These are phyloP conservation scores for Peronospora belbahrii DNA, from an alignment of 352 stramenopile genomes.

Conservation along the genomic window DNA sequence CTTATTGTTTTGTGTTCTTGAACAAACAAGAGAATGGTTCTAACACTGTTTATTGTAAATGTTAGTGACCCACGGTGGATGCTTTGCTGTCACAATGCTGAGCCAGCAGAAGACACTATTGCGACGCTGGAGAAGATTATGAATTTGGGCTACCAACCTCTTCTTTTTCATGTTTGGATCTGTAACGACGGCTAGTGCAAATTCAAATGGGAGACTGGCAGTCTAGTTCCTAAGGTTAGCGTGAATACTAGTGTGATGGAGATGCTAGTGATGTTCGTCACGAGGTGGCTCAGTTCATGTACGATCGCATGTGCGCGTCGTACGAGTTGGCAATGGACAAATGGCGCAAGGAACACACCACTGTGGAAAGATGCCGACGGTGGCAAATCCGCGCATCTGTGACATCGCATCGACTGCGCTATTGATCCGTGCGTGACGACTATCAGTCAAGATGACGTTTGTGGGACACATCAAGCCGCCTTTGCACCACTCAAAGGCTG, in stretches of 20 bases:
- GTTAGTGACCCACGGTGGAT: conserved; percentile 61
- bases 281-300: conserved; percentile 73
- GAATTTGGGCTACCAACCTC: conserved; percentile 62
- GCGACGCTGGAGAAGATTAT: conserved; percentile 69
- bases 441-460: conserved; percentile 64
- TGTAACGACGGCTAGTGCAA: conserved; percentile 74
- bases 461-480: conserved; percentile 57
- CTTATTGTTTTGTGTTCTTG: background rate
- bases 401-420: conserved; percentile 40
- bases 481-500: conserved; percentile 68
- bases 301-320: conserved; percentile 58
- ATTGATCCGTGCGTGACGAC: conserved; percentile 64
- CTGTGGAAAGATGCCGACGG: conserved; percentile 57
- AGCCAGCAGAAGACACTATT: conserved; percentile 70
- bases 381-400: conserved; percentile 40
- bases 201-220: conserved; percentile 48
- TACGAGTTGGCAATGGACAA: conserved; percentile 65
- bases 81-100: conserved; percentile 67
- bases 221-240: conserved; percentile 41
- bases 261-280: conserved; percentile 61
- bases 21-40: background rate
- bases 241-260: conserved; percentile 62
- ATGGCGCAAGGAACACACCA: conserved; percentile 65
- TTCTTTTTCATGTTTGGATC: conserved; percentile 67
- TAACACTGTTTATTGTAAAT: background rate